Conservation (phyloP, 371 early-diverging fungal species). For the Syncephalastrum monosporum region DNA sequence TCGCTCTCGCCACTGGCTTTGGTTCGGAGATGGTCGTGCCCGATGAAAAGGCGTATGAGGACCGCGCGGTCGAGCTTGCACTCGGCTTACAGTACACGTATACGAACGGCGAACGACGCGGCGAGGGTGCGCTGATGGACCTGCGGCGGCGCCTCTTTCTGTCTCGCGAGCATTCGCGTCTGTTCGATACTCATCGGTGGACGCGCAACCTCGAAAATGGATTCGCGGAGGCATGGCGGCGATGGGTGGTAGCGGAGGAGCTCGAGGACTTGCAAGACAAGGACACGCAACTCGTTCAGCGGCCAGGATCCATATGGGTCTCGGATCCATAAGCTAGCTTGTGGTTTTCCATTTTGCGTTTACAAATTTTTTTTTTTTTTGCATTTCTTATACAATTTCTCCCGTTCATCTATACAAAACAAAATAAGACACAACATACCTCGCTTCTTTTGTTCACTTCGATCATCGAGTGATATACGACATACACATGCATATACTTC, state of each 20-base stretch:
- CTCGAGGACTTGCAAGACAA: slow-evolving; percentile 41
- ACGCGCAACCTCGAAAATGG: slow-evolving; percentile 83
- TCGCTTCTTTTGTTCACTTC: too few species aligned
- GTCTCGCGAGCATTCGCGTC: slow-evolving; percentile 68
- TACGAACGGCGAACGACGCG: slow-evolving; percentile 41
- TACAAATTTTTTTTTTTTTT: not conserved
- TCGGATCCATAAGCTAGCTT: slow-evolving; percentile 43
- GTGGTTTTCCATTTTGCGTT: not conserved
- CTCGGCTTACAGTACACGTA: slow-evolving; percentile 53
- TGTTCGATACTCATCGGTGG: slow-evolving; percentile 91
- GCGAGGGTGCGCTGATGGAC: slow-evolving; percentile 64
- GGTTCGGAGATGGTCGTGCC: slow-evolving; percentile 84
- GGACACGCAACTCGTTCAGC: slow-evolving; percentile 4
- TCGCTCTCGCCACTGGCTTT: slow-evolving; percentile 83
- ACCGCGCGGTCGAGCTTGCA: slow-evolving; percentile 73
- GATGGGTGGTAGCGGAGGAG: slow-evolving; percentile 71
- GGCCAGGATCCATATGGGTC: slow-evolving; percentile 48
- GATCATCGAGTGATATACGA: too few species aligned
- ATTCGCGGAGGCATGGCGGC: slow-evolving; percentile 71
- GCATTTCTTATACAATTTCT: not conserved
- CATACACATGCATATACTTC: too few species aligned
- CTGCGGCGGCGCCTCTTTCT: slow-evolving; percentile 76
- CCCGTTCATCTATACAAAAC: not conserved
- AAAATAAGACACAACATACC: too few species aligned
- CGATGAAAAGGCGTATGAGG: slow-evolving; percentile 76